Conservation (phyloP, 805 yeast genomes). For the Candida berthetii region DNA sequence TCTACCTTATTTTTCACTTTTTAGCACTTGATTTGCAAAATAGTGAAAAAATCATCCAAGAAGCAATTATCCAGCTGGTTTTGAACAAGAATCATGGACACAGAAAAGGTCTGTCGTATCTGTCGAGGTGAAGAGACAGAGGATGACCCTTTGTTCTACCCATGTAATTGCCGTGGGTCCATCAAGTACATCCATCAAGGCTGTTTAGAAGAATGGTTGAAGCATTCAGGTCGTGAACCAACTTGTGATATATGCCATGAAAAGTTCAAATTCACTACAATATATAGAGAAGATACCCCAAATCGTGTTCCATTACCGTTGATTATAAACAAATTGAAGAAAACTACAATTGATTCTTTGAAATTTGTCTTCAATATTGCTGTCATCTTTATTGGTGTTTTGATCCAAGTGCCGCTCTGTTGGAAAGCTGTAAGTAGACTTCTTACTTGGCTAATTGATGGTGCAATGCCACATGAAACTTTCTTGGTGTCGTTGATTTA, state of each 20-base stretch:
- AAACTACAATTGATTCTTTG: constrained; percentile 10
- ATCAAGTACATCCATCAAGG: constrained; percentile 92
- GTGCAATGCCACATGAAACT: constrained; percentile 35
- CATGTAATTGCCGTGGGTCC: constrained; percentile 92
- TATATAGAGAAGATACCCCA: constrained; percentile 64
- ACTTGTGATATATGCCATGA: constrained; percentile 88
- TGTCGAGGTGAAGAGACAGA: constrained; percentile 88
- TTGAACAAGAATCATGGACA: constrained; percentile 12
- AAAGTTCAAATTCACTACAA: constrained; percentile 60
- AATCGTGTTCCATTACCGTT: constrained; percentile 47
- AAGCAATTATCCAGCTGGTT: not conserved
- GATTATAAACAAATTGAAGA: constrained; percentile 33
- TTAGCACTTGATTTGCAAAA: too few species aligned
- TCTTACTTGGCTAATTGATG: constrained; percentile 51
- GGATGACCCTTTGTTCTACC: constrained; percentile 78
- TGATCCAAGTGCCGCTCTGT: constrained; percentile 50
- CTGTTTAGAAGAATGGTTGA: constrained; percentile 85
- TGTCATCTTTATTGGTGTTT: constrained; percentile 29
- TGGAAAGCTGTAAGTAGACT: constrained; percentile 51
- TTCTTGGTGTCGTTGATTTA: constrained; percentile 17
- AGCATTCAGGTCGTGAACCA: constrained; percentile 43
- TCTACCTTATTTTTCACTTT: too few species aligned
- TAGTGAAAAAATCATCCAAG: not conserved
- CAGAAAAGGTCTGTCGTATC: constrained; percentile 72
- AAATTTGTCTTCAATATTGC: constrained; percentile 13